Evolutionary conservation across 192 early-diverging fungal species (phyloP).

Genomic region (Coemansia sp.): DNA sequence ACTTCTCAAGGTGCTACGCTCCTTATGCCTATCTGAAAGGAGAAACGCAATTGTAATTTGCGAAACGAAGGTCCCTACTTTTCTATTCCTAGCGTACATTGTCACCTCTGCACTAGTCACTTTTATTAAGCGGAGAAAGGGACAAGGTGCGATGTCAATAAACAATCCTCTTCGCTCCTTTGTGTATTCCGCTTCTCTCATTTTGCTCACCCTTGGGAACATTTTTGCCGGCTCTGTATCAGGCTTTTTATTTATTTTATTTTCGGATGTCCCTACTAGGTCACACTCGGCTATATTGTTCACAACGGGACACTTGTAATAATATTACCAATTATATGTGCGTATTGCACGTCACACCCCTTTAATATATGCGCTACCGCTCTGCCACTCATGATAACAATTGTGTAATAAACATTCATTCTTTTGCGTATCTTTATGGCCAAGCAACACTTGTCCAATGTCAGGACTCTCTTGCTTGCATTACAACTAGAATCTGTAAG

Average conservation of each 20-base stretch:
- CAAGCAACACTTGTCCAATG: background rate
- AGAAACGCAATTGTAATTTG: background rate
- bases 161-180: slow-evolving; percentile 1
- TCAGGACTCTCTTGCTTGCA: background rate
- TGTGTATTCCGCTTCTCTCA: background rate
- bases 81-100: background rate
- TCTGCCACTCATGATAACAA: background rate
- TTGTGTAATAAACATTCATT: background rate
- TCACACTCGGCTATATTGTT: background rate
- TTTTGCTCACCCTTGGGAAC: background rate
- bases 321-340: background rate
- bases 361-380: slow-evolving; percentile 27
- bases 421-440: background rate
- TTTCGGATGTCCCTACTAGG: background rate
- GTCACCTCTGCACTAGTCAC: background rate
- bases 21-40: background rate
- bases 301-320: background rate
- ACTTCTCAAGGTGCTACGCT: background rate
- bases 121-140: background rate
- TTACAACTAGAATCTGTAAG: background rate
- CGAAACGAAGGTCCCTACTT: background rate
- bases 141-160: background rate
- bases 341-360: slow-evolving; percentile 17
- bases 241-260: background rate
- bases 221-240: background rate